These are phyloP conservation scores for Ophiocordyceps camponoti-leonardi DNA, from an alignment of 2,329 filamentous ascomycete genomes.

Conservation along the genomic window DNA sequence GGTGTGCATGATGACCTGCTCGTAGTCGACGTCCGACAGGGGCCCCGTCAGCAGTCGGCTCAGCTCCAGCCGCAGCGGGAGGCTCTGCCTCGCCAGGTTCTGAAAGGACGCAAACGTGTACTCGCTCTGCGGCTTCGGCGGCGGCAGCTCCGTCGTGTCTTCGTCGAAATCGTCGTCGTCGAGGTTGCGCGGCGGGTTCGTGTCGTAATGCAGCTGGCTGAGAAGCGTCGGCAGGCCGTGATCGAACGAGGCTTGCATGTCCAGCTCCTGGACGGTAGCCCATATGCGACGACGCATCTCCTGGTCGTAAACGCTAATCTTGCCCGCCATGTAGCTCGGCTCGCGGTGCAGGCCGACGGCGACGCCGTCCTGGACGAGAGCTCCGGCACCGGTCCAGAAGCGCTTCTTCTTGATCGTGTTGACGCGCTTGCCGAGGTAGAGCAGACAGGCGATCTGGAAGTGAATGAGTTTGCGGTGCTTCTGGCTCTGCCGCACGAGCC, in stretches of 20 bases:
- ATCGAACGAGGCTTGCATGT: constrained; percentile 44
- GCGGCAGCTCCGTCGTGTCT: constrained; percentile 30
- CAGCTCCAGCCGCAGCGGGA: constrained; percentile 37
- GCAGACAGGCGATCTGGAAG: constrained; percentile 40
- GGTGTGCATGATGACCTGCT: constrained; percentile 42
- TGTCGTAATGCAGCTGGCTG: constrained; percentile 37
- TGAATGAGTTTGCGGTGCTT: constrained; percentile 43
- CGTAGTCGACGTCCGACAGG: constrained; percentile 38
- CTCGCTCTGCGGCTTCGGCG: constrained; percentile 30
- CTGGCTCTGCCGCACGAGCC: constrained; percentile 38
- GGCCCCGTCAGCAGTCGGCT: constrained; percentile 38
- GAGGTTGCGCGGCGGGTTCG: constrained; percentile 36
- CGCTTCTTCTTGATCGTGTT: constrained; percentile 49
- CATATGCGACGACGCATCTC: constrained; percentile 45
- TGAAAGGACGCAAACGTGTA: constrained; percentile 45
- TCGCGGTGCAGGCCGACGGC: constrained; percentile 42
- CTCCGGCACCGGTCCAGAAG: constrained; percentile 40
- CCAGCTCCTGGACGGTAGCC: constrained; percentile 44
- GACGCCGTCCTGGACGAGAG: constrained; percentile 39
- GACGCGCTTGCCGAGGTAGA: constrained; percentile 43
- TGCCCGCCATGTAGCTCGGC: constrained; percentile 34
- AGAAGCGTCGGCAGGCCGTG: constrained; percentile 41
- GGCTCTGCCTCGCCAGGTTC: constrained; percentile 36
- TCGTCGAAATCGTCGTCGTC: constrained; percentile 41
- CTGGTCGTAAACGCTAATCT: constrained; percentile 40